Base-by-base conservation (phyloP, 2,329 filamentous ascomycete genomes). In the Zasmidium citrigriseum region DNA sequence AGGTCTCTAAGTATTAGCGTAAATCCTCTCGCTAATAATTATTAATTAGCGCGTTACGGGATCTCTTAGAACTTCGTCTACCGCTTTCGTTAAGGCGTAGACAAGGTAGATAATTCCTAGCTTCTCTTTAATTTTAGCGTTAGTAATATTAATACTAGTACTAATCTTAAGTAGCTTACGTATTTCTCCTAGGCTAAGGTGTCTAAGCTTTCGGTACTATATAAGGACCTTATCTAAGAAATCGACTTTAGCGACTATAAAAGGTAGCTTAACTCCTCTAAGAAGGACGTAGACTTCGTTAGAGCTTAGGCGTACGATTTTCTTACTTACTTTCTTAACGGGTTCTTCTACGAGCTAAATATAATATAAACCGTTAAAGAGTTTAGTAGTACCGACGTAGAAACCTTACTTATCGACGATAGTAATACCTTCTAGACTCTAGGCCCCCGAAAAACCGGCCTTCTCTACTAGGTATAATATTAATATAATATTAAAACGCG, bases 401-500 rank as follows among this genome's bases (percentile, higher is more conserved):
- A 29, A 20, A 20, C 46, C 22, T n/a, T 55, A 25, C 20, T 20
- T 21, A 50, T 55, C 21, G 20, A 55, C 22, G n/a, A 55, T 55
- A 24, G 24, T 55, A 3, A 55, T 55, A 7, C 53, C 34, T 21
- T 49, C 20, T 34, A 44, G 38, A 29, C 29, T 50, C 53, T 24
- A 55, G 22, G 12, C n/a, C n/a, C 46, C 29, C 11, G 14, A 16
- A 34, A 50, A 45, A 3, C 29, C 29, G 2, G 14, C 27, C 23
- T 50, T 55, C 20, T 38, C 21, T 9, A 27, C 34, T 25, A 55
- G 53, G 18, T 50, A 55, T 14, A 23, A 55, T 2, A 55, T 2
- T 4, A 46, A 55, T 23, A 55, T 49, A 27, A 55, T 55, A 38
- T 49, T 55, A 23, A 55, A 49, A 22, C 46, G 46, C 34, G 29